phyloP scores from a whole-genome alignment of 139 green algal species.

The Volvox africanus region DNA sequence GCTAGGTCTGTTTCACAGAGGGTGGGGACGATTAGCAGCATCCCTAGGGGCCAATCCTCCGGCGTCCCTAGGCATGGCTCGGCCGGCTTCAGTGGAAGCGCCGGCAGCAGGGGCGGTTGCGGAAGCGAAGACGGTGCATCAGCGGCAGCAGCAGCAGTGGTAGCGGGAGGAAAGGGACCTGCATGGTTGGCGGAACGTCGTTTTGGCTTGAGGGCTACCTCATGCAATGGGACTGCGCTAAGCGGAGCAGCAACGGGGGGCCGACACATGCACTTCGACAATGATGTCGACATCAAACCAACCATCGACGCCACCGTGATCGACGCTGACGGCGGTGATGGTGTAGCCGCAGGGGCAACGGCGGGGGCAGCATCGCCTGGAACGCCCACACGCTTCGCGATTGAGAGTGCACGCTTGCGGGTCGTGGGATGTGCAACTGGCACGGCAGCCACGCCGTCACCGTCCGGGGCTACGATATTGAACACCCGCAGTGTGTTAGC shows the following conservation, averaged over 20 bases:
- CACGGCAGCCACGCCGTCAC: too few species aligned
- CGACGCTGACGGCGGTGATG: neutral
- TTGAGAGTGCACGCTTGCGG: neutral
- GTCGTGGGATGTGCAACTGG: too few species aligned
- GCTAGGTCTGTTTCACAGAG: neutral
- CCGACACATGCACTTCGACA: neutral
- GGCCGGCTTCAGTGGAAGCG: too few species aligned
- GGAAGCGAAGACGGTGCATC: neutral
- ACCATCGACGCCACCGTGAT: too few species aligned
- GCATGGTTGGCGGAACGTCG: neutral
- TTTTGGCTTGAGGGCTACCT: neutral
- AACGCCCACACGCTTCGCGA: neutral
- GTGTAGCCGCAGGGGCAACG: too few species aligned
- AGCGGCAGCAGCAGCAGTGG: neutral
- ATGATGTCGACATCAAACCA: neutral
- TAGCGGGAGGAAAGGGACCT: neutral
- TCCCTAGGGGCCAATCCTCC: too few species aligned
- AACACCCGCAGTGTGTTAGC: too few species aligned
- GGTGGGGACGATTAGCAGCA: neutral
- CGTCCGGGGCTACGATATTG: too few species aligned
- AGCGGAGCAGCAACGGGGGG: neutral
- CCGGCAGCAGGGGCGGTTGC: neutral
- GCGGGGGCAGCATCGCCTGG: neutral
- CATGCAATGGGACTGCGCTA: neutral
- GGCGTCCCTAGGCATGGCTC: neutral